Base-by-base conservation (phyloP, 768 basidiomycete species). In the Tricholoma hemisulphureum region DNA sequence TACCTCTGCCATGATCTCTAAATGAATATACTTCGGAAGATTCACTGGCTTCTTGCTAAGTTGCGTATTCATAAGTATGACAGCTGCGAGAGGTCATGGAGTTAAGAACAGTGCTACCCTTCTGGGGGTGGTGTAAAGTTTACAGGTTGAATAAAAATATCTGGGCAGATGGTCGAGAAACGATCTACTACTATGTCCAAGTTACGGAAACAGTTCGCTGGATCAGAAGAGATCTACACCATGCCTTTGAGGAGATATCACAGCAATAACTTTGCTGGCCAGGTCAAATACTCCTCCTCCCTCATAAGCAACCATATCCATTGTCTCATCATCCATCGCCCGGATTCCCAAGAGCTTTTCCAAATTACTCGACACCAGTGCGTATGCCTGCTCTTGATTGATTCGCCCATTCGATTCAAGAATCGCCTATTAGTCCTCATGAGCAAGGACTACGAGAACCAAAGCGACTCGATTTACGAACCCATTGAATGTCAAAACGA, bases 21-120 rank as follows among this genome's bases (percentile, higher is more conserved):
- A 14, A 57, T 53, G 23, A 32, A 20, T 54, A 45, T 20, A 35
- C 32, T 56, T 13, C 24, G 18, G 32, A 41, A 93, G 91, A 57
- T 94, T 94, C 69, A 78, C 89, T 2, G 92, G 91, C 1, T 94
- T 92, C 66, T 66, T 94, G 51, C 70, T 94, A 45, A 93, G 92
- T 68, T 93, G 91, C 66, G 76, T 93, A 48, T 86, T 80, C 4
- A 93, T 94, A 55, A 87, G 90, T 63, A 73, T 92, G 29, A 83
- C 83, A 26, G 91, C 90, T 56, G 84, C 88, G 13, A 79, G 84
- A 60, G 85, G 87, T 13, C 78, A 88, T 64, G 87, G 86, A 29
- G 81, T 90, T 63, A 87, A 79, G 70, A 80, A 78, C 58, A 79
- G 82, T 35, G 84, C 85, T n/a, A 80, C 83, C 54, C 76, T 91